Evolutionary conservation across 192 early-diverging fungal genomes (phyloP), one percentile per base, ranked within the genome.

Genomic region (Phycomyces nitens): DNA sequence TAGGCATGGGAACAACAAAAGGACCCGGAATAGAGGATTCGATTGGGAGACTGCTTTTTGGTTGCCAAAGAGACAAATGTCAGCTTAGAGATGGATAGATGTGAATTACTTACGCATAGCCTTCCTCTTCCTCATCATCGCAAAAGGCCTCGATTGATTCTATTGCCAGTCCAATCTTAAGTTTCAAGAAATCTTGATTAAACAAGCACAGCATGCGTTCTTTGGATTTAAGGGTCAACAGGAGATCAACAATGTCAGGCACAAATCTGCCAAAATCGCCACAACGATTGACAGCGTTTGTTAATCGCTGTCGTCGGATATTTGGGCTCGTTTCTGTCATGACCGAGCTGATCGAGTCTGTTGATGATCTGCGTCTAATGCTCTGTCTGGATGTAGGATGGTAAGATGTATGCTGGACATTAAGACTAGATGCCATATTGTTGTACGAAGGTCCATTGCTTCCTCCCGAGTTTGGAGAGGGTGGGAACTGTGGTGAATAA

Each of bases 131-230:
- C 16, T 60, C 47, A n/a, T 53, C 40, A 26, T 54, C 62, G 1
- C 71, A 64, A 49, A 68, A 73, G 20, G 52, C 29, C 47, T 69
- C 69, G 24, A 80, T 56, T 16, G 78, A 75, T 42, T 60, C 58
- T 51, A 65, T 50, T 9, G 78, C 78, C 21, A 66, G 52, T 23
- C 58, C 1, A 16, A 80, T 65, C 44, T 70, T 80, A 34, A 68
- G 65, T 24, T 62, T 62, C 23, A 80, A 58, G 43, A 74, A 74
- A n/a, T 77, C 72, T 0, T 56, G 55, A 58, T 80, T 80, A 24
- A 80, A 80, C 11, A 74, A 40, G 42, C 78, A 80, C 23, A 77
- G 40, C 7, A 72, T 66, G n/a, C 78, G 62, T 47, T 80, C 78
- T 44, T 80, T 80, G 24, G 62, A 53, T 40, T 69, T 77, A 5